phyloP scores from a whole-genome alignment of 371 early-diverging fungal species.

The Rhizopus microsporus region DNA sequence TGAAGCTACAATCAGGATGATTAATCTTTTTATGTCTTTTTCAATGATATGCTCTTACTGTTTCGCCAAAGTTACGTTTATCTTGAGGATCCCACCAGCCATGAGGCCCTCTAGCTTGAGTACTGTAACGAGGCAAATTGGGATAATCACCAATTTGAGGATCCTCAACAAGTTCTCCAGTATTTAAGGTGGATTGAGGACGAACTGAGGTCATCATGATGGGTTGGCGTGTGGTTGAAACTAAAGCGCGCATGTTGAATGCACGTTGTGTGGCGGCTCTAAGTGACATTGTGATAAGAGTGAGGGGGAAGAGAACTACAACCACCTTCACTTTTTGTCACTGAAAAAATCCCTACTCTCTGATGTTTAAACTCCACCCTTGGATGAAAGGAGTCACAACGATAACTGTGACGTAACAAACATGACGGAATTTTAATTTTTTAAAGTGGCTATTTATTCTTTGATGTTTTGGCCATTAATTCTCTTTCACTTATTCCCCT shows the following conservation, averaged over 20 bases:
- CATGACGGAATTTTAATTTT: too few species aligned
- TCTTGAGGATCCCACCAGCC: conserved; percentile 68
- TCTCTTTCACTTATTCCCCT: too few species aligned
- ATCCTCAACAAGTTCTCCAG: conserved; percentile 51
- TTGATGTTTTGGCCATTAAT: too few species aligned
- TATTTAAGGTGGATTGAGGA: conserved; percentile 50
- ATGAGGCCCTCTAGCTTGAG: conserved; percentile 56
- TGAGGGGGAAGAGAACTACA: neutral
- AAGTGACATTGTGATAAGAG: conserved; percentile 32
- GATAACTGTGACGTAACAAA: too few species aligned
- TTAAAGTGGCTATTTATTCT: too few species aligned
- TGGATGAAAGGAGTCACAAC: neutral
- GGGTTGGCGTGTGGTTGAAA: conserved; percentile 32
- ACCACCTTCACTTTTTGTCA: too few species aligned
- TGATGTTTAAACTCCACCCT: conserved; percentile 3
- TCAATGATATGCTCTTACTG: conserved; percentile 33
- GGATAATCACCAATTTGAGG: conserved; percentile 70
- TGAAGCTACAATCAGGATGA: conserved; percentile 42
- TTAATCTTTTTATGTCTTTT: neutral
- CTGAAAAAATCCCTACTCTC: neutral
- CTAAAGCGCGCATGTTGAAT: conserved; percentile 39
- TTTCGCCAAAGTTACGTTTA: conserved; percentile 67
- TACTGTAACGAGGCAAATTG: conserved; percentile 63
- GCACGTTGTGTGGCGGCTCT: conserved; percentile 43
- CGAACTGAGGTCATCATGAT: conserved; percentile 34